Percentiles rank a stretch among this genome's conserved stretches.
phyloP scores from a whole-genome alignment of 2,329 filamentous ascomycete species.

The Scleromitrula shiraiana region DNA sequence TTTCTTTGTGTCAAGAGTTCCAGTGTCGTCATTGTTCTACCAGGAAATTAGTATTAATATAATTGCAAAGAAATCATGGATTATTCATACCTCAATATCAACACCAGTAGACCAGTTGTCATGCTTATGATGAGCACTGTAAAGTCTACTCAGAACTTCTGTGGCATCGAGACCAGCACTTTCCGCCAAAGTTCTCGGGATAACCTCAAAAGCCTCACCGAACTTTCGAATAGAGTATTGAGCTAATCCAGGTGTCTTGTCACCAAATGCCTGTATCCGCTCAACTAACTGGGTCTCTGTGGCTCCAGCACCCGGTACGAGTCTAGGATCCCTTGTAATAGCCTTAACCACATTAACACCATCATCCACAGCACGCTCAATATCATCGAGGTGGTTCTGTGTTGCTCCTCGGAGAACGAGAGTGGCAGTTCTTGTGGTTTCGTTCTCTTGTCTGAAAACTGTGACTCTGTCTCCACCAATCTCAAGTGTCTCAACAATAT shows the following conservation, averaged over 20 bases:
- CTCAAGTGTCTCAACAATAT: slow-evolving; percentile 93
- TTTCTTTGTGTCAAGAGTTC: slow-evolving; percentile 76
- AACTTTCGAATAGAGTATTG: slow-evolving; percentile 98
- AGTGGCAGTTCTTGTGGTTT: slow-evolving; percentile 85
- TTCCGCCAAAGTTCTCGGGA: slow-evolving; percentile 88
- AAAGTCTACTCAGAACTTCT: slow-evolving; percentile 87
- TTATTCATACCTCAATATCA: slow-evolving; percentile 69
- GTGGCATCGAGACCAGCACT: slow-evolving; percentile 93
- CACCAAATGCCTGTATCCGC: slow-evolving; percentile 80
- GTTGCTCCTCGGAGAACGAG: slow-evolving; percentile 91
- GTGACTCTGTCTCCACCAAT: slow-evolving; percentile 97
- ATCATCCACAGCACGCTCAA: slow-evolving; percentile 94
- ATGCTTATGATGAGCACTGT: slow-evolving; percentile 85
- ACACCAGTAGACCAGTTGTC: slow-evolving; percentile 88
- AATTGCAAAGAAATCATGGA: background rate
- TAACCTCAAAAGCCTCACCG: slow-evolving; percentile 94
- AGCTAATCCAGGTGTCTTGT: slow-evolving; percentile 84
- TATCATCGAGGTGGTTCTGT: slow-evolving; percentile 94
- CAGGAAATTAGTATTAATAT: background rate
- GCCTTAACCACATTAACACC: slow-evolving; percentile 98
- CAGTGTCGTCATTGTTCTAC: slow-evolving; percentile 67
- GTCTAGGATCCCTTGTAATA: slow-evolving; percentile 83
- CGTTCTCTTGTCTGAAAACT: slow-evolving; percentile 94
- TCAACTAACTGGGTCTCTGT: slow-evolving; percentile 92
- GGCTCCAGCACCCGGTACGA: slow-evolving; percentile 90